Evolutionary conservation across 2,329 filamentous ascomycete genomes (phyloP).

Genomic region (Aotearoamyces nothofagi): DNA sequence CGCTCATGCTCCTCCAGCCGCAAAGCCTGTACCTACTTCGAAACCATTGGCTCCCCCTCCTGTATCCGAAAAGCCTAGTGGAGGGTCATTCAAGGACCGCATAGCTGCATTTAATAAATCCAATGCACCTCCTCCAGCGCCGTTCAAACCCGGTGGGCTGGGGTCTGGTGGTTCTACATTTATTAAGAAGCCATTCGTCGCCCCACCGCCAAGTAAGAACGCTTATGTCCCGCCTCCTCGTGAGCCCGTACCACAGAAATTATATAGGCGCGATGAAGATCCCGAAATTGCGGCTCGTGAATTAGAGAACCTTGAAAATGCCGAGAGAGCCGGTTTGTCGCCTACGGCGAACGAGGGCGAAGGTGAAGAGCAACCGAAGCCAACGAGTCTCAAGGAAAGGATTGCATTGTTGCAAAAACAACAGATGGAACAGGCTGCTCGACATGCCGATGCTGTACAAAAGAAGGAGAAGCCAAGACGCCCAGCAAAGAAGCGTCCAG

Average conservation of each 20-base stretch:
- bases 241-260: constrained; percentile 54
- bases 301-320: constrained; percentile 48
- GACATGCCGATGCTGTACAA: constrained; percentile 60
- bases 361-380: constrained; percentile 73
- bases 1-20: constrained; percentile 19
- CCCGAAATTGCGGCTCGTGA: constrained; percentile 53
- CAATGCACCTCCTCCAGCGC: constrained; percentile 70
- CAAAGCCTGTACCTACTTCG: constrained; percentile 25
- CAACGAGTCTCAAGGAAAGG: constrained; percentile 83
- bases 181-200: constrained; percentile 94
- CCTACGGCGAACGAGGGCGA: constrained; percentile 30
- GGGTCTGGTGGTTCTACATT: constrained; percentile 49
- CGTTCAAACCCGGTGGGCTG: constrained; percentile 66
- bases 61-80: constrained; percentile 54
- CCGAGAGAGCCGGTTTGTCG: constrained; percentile 51
- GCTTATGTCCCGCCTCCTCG: constrained; percentile 70
- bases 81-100: constrained; percentile 78
- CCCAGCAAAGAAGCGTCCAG: constrained; percentile 50
- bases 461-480: constrained; percentile 86
- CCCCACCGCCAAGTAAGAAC: constrained; percentile 83
- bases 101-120: constrained; percentile 96
- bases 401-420: constrained; percentile 91
- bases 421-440: constrained; percentile 74
- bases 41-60: constrained; percentile 48
- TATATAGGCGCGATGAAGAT: constrained; percentile 82